Base-by-base conservation (phyloP, 768 basidiomycete genomes). In the Psilocybe cubensis region DNA sequence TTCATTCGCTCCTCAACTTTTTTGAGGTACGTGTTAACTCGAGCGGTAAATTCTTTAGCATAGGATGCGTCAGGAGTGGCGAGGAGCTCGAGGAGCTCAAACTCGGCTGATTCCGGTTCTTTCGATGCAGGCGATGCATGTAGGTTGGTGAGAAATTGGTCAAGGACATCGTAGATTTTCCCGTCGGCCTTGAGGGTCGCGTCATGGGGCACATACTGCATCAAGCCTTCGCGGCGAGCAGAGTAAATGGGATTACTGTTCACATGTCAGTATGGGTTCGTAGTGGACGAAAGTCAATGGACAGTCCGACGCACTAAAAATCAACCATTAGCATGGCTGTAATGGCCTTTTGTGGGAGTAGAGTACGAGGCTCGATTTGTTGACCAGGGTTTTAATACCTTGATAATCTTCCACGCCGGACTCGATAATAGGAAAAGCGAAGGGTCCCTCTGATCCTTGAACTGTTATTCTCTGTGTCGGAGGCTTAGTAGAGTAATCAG, bases 301-400 rank as follows among this genome's bases (percentile, higher is more conserved):
- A 25, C 18, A 10, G 3, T 24, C 9, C 2, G 18, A 48, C 51
- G 17, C 11, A 52, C 51, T 12, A 52, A 18, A 52, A 52, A 20
- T 52, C 51, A 14, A 52, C n/a, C 51, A 52, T 52, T 18, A 52
- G 29, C 51, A 52, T 52, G 6, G 51, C 51, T 3, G 51, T 38
- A 10, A 52, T 52, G 4, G 51, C 51, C 29, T 52, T 52, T 14
- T 10, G 24, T n/a, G 51, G 25, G 1, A 52, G 40, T 8, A 52
- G 3, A 8, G 27, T 41, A 41, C 51, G 18, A 48, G 11, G 21
- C 38, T 42, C 7, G 40, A 23, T 23, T 28, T 42, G 38, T 29
- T 29, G 11, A 41, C 51, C 40, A 52, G 17, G 20, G 35, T 42
- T 17, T 27, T 43, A n/a, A 52, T 25, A n/a, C 35, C 51, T 25